Evolutionary conservation across 805 yeast species (phyloP), one percentile per base, ranked within the genome.

Genomic region (Ogataea degrootiae): DNA sequence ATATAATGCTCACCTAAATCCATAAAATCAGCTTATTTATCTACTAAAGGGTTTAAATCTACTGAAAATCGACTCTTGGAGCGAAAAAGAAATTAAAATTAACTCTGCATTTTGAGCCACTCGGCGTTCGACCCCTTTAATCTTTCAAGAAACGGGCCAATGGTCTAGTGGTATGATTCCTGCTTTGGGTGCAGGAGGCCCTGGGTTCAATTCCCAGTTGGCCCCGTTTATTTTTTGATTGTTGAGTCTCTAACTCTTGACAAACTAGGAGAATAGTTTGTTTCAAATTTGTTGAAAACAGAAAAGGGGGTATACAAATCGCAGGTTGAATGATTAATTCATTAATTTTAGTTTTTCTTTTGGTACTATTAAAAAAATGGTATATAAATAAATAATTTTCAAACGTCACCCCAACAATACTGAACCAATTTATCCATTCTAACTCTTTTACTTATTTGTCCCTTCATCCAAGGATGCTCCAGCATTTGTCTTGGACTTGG

Each of bases 401-500:
- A 7, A 37, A 37, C 41, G 6, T 50, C 56, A 2, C 60, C 80
- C 92, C 96, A 87, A 47, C 90, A 82, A 53, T 81, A 80, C 49
- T 71, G 70, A 17, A 94, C 87, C 65, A 94, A 87, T 65, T 81
- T 83, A 53, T 80, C 95, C 98, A 94, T 92, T 55, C 82, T 79
- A 15, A 92, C 95, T 43, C 69, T 73, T 61, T 83, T 81, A 53
- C 70, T 75, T 68, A 79, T 78, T 69, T 87, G 96, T 2, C 90
- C 88, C 16, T 78, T 68, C 46, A 89, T 73, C 99, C 99, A 94
- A 2, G 97, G 97, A 70, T 94, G 99, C 44, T 73, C 76, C 41
- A 94, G 73, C 92, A 94, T 87, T 63, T 94, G 97, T 57, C 94
- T 75, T 8, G 99, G 99, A 43, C 91, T 81, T 11, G 98, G 97